These are phyloP conservation scores for Thermoascus crustaceus DNA, from an alignment of 2,329 filamentous ascomycete genomes.

Conservation along the genomic window DNA sequence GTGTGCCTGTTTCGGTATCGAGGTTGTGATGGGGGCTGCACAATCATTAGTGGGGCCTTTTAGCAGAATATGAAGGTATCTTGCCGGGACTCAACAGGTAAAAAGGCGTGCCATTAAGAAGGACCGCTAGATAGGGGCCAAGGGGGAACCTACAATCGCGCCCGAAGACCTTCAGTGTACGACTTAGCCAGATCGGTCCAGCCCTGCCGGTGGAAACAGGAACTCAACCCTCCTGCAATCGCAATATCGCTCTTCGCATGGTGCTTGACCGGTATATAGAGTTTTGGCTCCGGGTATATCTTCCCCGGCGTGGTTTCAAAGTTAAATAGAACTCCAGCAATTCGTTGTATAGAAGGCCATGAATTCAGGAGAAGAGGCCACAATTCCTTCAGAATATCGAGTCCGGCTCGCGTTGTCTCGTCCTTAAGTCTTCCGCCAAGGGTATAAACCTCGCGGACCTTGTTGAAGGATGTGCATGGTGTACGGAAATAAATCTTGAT, in stretches of 20 bases:
- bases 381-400: background rate
- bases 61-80: no score
- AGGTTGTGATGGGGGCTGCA: background rate
- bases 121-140: background rate
- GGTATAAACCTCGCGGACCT: background rate
- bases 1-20: background rate
- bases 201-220: background rate
- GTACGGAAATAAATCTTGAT: background rate
- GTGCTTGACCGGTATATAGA: background rate
- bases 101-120: background rate
- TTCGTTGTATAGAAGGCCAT: background rate
- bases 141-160: background rate
- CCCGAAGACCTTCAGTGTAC: background rate
- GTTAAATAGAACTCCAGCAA: background rate
- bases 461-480: background rate
- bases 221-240: background rate
- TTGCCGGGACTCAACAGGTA: no score
- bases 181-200: no score
- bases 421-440: background rate
- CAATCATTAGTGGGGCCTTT: no score
- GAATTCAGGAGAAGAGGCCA: background rate
- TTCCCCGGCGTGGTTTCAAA: background rate
- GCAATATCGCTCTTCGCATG: background rate
- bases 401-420: background rate
- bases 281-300: background rate